Percentiles rank a stretch among this genome's conserved stretches.
Evolutionary conservation across 306 rosid species (phyloP).

Genomic region (Trifolium dubium): DNA sequence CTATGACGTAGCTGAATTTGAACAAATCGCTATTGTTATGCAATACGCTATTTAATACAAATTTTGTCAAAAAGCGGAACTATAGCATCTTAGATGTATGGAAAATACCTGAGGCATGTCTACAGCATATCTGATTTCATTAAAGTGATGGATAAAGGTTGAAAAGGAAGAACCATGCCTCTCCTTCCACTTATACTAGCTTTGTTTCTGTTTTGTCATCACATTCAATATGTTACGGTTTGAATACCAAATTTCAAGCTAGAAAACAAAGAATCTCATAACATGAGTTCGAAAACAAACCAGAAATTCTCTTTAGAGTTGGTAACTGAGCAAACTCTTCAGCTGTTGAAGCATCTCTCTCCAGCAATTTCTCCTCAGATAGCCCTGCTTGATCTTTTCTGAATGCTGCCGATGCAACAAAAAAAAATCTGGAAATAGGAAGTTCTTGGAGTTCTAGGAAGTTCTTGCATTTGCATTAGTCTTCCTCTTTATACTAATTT

Average conservation of each 20-base stretch:
- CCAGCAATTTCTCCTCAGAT: constrained; percentile 65
- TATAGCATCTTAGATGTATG: neutral
- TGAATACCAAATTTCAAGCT: constrained; percentile 13
- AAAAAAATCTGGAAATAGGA: constrained; percentile 3
- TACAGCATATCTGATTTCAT: constrained; percentile 78
- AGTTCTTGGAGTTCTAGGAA: too few relatives aligned
- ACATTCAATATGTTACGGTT: constrained; percentile 30
- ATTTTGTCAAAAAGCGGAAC: too few relatives aligned
- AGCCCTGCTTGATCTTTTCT: constrained; percentile 59
- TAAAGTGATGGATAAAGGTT: constrained; percentile 71
- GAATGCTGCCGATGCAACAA: constrained; percentile 45
- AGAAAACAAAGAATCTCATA: constrained; percentile 34
- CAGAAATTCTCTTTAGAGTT: constrained; percentile 33
- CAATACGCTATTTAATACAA: neutral
- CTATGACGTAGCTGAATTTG: too few relatives aligned
- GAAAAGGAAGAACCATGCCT: constrained; percentile 94
- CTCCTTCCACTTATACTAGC: constrained; percentile 43
- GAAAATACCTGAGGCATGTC: constrained; percentile 72
- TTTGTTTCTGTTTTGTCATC: constrained; percentile 45
- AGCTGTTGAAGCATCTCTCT: constrained; percentile 57
- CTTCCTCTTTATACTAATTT: too few relatives aligned
- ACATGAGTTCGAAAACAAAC: constrained; percentile 39
- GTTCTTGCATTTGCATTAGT: too few relatives aligned
- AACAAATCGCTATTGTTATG: neutral
- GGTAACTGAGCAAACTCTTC: constrained; percentile 43